Percentiles rank a stretch among this genome's conserved stretches.
Conservation (phyloP, 257 asterid genomes). For the Ocimum tenuiflorum region DNA sequence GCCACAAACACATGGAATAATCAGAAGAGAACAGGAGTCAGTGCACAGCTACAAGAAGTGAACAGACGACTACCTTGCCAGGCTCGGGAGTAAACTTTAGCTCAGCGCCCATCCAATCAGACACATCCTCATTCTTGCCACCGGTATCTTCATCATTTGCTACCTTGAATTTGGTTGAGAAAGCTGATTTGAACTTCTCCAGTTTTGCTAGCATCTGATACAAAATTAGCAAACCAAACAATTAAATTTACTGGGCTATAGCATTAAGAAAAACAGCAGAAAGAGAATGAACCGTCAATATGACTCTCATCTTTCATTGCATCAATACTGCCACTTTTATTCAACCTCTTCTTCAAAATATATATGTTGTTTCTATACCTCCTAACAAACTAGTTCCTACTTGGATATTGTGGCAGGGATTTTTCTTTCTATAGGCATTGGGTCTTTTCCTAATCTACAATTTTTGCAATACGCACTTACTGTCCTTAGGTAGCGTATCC, state of each 20-base stretch:
- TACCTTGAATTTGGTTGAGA: conserved; percentile 40
- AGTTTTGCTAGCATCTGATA: conserved; percentile 65
- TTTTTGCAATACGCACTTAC: background rate
- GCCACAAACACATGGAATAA: background rate
- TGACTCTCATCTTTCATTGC: background rate
- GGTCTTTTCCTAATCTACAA: background rate
- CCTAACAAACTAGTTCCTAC: background rate
- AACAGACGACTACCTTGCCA: conserved; percentile 52
- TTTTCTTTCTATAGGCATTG: background rate
- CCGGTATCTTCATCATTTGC: conserved; percentile 32
- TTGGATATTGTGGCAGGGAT: conserved; percentile 1
- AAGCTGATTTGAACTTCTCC: conserved; percentile 55
- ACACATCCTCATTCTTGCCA: conserved; percentile 42
- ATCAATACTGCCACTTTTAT: too few relatives aligned
- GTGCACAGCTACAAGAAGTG: background rate
- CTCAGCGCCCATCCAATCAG: conserved; percentile 55
- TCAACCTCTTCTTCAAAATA: background rate
- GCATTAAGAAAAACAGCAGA: conserved; percentile 8
- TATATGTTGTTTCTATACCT: background rate
- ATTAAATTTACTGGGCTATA: background rate
- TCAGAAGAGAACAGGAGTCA: background rate
- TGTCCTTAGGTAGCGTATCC: background rate
- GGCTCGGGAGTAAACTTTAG: conserved; percentile 69
- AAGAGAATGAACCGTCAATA: conserved; percentile 5
- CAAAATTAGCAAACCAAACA: conserved; percentile 14